Evolutionary conservation across 148 eudicot genomes (phyloP), one percentile per base, ranked within the genome.

Genomic region (Euryodendron excelsum): DNA sequence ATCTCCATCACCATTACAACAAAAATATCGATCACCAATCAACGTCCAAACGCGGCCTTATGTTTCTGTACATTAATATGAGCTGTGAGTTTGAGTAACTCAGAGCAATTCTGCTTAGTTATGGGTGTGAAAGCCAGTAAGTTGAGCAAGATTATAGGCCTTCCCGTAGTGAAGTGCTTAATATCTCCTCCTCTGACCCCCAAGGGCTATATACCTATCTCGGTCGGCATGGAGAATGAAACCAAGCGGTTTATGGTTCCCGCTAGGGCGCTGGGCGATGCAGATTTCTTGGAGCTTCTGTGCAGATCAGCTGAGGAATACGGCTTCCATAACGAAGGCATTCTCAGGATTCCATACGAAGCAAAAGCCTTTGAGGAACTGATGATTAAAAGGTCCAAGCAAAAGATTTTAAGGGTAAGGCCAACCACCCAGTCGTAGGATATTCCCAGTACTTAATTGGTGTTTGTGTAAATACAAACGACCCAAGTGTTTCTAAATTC

Each of bases 281-380:
- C 84, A n/a, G 80, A 79, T 3, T 81, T 85, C 48, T 20, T 44
- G 78, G 73, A 69, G 77, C 52, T 84, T 34, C 53, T 84, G 53
- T 53, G 76, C 21, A 74, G 65, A 48, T 75, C 87, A 11, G 84
- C 81, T 0, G 84, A 81, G 70, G 87, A 79, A 18, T 85, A 78
- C 65, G 84, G 87, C 6, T 85, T 81, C 69, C 27, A 34, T 7
- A 79, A 60, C 48, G 28, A 81, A 30, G 87, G 84, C 8, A 60
- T 85, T 55, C 76, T 85, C 0, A 50, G 80, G 80, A 85, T 85
- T 30, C 84, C 84, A 1, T 81, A 76, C 27, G 84, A 85, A 59
- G 50, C 82, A 7, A 56, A 68, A 47, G 84, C 65, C 39, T 85
- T 85, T 30, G 84, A 85, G 76, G 80, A 85, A 34, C 61, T 79